Base-by-base conservation (phyloP, 768 basidiomycete genomes). In the Jaapia argillacea region DNA sequence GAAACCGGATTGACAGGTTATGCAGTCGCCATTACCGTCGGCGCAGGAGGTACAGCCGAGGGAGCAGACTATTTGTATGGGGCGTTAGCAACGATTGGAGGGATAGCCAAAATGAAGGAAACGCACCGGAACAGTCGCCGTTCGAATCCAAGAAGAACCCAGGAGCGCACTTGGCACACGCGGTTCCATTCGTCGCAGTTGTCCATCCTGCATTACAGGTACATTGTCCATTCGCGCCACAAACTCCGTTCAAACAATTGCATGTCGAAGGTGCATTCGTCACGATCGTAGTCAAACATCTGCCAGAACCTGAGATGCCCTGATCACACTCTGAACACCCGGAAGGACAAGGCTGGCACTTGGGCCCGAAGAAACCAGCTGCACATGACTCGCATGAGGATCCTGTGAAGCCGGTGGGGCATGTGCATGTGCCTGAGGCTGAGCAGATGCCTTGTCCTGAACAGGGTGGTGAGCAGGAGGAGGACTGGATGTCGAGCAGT, bases 201-300 rank as follows among this genome's bases (percentile, higher is more conserved):
- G 74, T 75, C 82, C 84, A 93, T 0, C 90, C 90, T 0, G 77
- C 56, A 51, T 81, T 80, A 57, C 90, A 93, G 3, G 72, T 60
- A 54, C 90, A 91, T 48, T 81, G 75, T 0, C 84, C 80, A 44
- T 74, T 72, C 0, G 71, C 50, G 1, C 72, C 72, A 59, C 90
- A 94, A 36, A 75, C 59, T 2, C 90, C 90, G 52, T 92, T 92
- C 40, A 81, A 48, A 54, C 90, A 94, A 54, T 88, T 83, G 61
- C 90, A 94, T 2, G 71, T 71, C 26, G 75, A 71, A 2, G 83
- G 75, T 2, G 69, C 64, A 50, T 79, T 75, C 26, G 61, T 55
- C 23, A 75, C 64, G 0, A 61, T 54, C 3, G 74, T 59, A 6
- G 63, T 58, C 45, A 86, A 68, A 57, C 91, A 94, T 35, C 68